Conservation (phyloP, 2,329 filamentous ascomycete species). For the Cercospora berteroae region DNA sequence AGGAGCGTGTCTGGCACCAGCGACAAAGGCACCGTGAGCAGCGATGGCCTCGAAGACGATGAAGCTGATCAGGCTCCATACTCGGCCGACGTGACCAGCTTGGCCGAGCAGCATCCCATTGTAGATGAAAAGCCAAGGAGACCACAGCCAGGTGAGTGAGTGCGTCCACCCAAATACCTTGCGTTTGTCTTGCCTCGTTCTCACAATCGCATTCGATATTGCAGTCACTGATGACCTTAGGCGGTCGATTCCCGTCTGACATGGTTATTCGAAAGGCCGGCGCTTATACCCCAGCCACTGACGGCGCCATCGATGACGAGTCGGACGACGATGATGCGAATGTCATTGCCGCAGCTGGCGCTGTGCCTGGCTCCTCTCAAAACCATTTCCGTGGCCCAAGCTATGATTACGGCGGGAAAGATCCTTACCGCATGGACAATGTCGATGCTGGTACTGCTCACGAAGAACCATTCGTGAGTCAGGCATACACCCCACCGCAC, state of each 20-base stretch:
- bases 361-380: constrained; percentile 36
- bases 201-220: constrained; percentile 11
- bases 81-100: constrained; percentile 56
- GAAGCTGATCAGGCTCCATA: constrained; percentile 66
- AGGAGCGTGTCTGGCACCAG: constrained; percentile 70
- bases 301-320: constrained; percentile 63
- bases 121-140: constrained; percentile 56
- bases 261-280: constrained; percentile 73
- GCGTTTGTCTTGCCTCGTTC: constrained; percentile 22
- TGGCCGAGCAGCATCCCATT: constrained; percentile 35
- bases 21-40: constrained; percentile 57
- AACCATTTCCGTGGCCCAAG: constrained; percentile 17
- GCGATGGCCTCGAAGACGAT: constrained; percentile 72
- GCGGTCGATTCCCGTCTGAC: constrained; percentile 87
- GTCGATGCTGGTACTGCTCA: constrained; percentile 23
- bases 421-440: constrained; percentile 35
- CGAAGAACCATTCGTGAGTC: constrained; percentile 19
- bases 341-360: constrained; percentile 52
- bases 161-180: constrained; percentile 33
- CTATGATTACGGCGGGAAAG: constrained; percentile 29
- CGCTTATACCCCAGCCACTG: constrained; percentile 66
- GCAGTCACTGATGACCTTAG: constrained; percentile 28
- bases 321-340: constrained; percentile 63
- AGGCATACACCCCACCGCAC: constrained; percentile 29
- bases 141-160: constrained; percentile 75